Evolutionary conservation across 371 early-diverging fungal species (phyloP), one percentile per base, ranked within the genome.

Genomic region (Mortierella sp.): DNA sequence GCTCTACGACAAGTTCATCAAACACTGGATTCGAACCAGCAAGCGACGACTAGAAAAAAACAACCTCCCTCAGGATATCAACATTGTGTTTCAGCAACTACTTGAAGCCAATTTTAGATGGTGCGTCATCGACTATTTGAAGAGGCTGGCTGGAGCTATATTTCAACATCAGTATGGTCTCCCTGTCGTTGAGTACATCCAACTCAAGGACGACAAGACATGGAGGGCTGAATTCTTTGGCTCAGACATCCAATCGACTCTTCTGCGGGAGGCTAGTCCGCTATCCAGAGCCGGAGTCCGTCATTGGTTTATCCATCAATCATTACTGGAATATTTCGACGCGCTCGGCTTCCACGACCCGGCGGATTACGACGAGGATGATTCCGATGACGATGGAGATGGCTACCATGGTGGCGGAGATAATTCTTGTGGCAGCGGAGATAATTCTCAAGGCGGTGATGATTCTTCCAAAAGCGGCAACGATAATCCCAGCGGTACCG

Each of bases 221-320:
- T 72, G 65, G 73, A 55, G 41, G 29, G 39, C 5, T 0, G 7
- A 13, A 8, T 71, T 71, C 26, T 71, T 64, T 39, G 24, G 47
- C 1, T 0, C 16, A n/a, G 26, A 64, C 0, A 29, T 3, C 2
- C 39, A 47, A 8, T 16, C 39, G 2, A 43, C 37, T 6, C 26
- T 71, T 0, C 37, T 71, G 16, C 64, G 47, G 0, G 64, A 50
- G 1, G 24, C 64, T 7, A 52, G 64, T 1, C 71, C 71, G 1
- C 16, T 71, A 1, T 41, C n/a, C 1, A 10, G 64, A n/a, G n/a
- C 2, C 14, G 71, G 64, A 2, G 48, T n/a, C 14, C 26, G 16
- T 4, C 4, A 64, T 16, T 14, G 41, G 13, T 71, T 71, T 11
- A 64, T 71, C 26, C 71, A 71, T n/a, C 2, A 19, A 4, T 64